Evolutionary conservation across 768 basidiomycete genomes (phyloP), one percentile per base, ranked within the genome.

Genomic region (Suillus subalutaceus): DNA sequence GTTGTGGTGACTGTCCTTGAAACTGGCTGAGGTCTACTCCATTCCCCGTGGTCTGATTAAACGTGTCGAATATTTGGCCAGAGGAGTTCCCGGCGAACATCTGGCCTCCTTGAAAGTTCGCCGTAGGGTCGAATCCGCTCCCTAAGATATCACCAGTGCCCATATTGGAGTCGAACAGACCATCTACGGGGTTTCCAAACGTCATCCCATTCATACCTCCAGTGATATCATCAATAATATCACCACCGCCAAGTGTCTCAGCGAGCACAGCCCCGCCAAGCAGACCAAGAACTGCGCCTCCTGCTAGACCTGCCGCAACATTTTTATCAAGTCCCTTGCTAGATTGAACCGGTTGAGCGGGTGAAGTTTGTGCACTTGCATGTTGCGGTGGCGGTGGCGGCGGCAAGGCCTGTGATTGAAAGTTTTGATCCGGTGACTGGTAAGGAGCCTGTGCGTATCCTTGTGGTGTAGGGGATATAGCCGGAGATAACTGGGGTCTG

Each of bases 161-260:
- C 35, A 32, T 59, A 26, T 60, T n/a, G 13, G 57, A 26, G 26
- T 59, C n/a, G 10, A 62, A 32, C 26, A 41, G 13, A 15, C 55
- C 38, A 3, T 12, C 38, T n/a, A 38, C 37, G 20, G 48, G 38
- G 18, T 63, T 37, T 12, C 38, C 48, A 63, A 41, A 30, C 37
- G 56, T 23, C 52, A 59, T 40, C 30, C 50, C 53, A 37, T 26
- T 16, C 63, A 63, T 63, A 26, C 23, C 30, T 20, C 37, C 37
- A 38, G 41, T 10, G 37, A 62, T 59, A 62, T 63, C 23, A 26
- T 57, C 6, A 16, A 62, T n/a, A 35, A 63, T 10, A 13, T 63
- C 57, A 18, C 59, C 35, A 5, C 23, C 57, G 7, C 41, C 16
- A 6, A 61, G 38, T 59, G 32, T n/a, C 50, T 59, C 52, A 23